Evolutionary conservation across 169 alveolate species (phyloP), one percentile per base, ranked within the genome.

Genomic region (Eimeria acervulina): DNA sequence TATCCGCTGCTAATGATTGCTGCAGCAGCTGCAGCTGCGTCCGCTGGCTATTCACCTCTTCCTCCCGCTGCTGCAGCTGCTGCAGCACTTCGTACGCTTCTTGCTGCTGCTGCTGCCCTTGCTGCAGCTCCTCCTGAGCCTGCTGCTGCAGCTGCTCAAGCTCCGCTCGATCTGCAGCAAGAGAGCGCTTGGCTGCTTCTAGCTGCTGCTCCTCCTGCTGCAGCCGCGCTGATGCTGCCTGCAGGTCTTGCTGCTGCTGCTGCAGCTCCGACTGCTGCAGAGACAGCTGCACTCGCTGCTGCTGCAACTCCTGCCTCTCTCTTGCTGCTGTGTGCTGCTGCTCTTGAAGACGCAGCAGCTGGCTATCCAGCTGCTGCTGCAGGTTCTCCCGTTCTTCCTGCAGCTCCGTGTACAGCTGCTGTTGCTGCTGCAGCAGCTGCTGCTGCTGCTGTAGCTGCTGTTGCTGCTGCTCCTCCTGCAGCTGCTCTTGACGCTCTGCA

Each of bases 1-100:
- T 12, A 28, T 72, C 83, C 28, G 83, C 83, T 13, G 26, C n/a
- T 13, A 72, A 19, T 17, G 83, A 72, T 72, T 72, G 52, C 6
- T 72, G 83, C 83, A 21, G 44, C 83, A 72, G n/a, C 28, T 36
- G 83, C 23, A 72, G 83, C 83, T 72, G 83, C 83, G 36, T n/a
- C 52, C 42, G 38, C 44, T 72, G 83, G 44, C 83, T 47, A 47
- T 47, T 47, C 12, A 47, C 19, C 55, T 47, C 55, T 47, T 47
- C 55, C 55, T 47, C 19, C 55, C 12, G 55, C 55, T 47, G 55
- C 55, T 47, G 55, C 55, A 47, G 55, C 55, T 47, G 55, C 55
- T 47, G 55, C 55, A 47, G 55, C 12, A 47, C 12, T 7, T 47
- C 55, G 5, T 7, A 47, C 12, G 55, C 55, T 47, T 47, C 55